These are phyloP conservation scores for Thermothielavioides terrestris DNA, from an alignment of 495 filamentous ascomycete species.

Conservation along the genomic window DNA sequence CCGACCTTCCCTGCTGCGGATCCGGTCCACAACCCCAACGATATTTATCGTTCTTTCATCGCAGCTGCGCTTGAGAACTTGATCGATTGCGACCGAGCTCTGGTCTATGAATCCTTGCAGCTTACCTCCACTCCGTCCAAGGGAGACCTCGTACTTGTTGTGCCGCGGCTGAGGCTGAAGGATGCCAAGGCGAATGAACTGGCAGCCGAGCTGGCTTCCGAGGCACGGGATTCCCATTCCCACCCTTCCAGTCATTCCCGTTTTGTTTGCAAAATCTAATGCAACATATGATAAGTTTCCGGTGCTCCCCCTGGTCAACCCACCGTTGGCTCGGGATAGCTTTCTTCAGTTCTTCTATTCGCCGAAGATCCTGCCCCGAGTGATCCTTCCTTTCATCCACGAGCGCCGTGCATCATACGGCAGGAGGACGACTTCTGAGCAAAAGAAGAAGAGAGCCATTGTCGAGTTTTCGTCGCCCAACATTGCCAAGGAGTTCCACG, in stretches of 20 bases:
- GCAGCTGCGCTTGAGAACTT: neutral
- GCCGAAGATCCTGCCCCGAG: neutral
- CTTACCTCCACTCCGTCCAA: constrained; percentile 33
- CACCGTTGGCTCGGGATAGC: neutral
- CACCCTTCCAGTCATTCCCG: neutral
- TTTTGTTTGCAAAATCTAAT: neutral
- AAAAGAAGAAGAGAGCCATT: constrained; percentile 61
- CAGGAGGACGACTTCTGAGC: constrained; percentile 57
- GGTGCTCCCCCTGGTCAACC: neutral
- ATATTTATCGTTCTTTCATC: neutral
- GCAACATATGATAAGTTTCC: neutral
- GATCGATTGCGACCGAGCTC: neutral
- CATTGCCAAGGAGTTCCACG: constrained; percentile 60
- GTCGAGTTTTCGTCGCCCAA: constrained; percentile 51
- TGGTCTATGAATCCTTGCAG: neutral
- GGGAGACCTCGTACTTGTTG: constrained; percentile 74
- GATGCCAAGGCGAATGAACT: constrained; percentile 68
- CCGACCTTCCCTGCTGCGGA: neutral
- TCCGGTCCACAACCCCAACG: neutral
- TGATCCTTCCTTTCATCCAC: constrained; percentile 32
- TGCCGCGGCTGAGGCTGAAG: constrained; percentile 73
- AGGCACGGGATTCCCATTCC: constrained; percentile 31
- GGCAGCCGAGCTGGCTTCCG: constrained; percentile 58
- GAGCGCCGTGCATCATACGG: constrained; percentile 51
- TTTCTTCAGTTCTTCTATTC: constrained; percentile 1